Base-by-base conservation (phyloP, 345 rosid species). In the Heritiera fomes region DNA sequence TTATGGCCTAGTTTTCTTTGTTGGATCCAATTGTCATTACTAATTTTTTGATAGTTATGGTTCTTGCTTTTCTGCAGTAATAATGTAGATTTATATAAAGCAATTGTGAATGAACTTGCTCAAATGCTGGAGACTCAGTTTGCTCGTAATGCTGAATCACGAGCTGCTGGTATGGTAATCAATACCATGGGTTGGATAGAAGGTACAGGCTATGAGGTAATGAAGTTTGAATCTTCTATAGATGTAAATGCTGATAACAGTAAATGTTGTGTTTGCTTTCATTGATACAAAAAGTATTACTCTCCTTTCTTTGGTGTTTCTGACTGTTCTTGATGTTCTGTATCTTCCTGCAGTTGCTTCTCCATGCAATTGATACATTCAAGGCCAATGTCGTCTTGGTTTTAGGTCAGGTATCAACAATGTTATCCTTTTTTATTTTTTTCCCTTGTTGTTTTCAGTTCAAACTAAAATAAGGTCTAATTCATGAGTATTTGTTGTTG, bases 121-220 rank as follows among this genome's bases (percentile, higher is more conserved):
- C 90, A 90, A 84, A 82, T 89, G 76, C 74, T 95, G 80, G 98
- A 95, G 88, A 92, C 81, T 87, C 98, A 92, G 79, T 90, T 89
- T 86, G 60, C 84, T 7, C 90, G 87, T 18, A 91, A 86, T 85
- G 88, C 86, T 73, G 98, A 92, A 82, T 89, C 93, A 84, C 84
- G 87, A 79, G 93, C 98, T 78, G 87, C 96, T 15, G 97, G 99
- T 72, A 91, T 91, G 94, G 97, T 95, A 86, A 91, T 93, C 78
- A 96, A 92, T 86, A 91, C 99, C 62, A 93, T 93, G 96, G 97
- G 98, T 73, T 95, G 97, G 99, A 91, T 96, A 85, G 97, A 96
- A 67, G 97, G 94, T 75, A 79, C 83, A 41, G 99, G 99, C 69
- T 96, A 93, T 68, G 94, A 94, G 95, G 99, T 86, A 78, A 78